These are phyloP conservation scores for Penicillium brevicompactum DNA, from an alignment of 2,329 filamentous ascomycete genomes.

Conservation along the genomic window DNA sequence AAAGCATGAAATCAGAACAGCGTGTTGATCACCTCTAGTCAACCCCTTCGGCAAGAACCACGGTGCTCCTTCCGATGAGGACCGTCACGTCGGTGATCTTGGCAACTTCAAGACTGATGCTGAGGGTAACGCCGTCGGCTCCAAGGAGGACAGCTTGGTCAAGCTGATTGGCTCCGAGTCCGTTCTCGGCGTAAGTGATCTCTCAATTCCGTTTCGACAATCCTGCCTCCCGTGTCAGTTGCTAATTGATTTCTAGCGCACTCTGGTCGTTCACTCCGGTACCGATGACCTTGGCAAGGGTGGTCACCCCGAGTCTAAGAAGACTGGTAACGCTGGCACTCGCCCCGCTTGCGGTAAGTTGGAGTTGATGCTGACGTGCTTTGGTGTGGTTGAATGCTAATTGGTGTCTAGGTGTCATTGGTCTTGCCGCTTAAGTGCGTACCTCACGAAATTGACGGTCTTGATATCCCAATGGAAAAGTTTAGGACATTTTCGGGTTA, in stretches of 20 bases:
- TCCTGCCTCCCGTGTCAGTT: not conserved
- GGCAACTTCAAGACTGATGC: slow-evolving; percentile 96
- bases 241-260: slow-evolving; percentile 63
- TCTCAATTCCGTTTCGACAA: not conserved
- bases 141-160: slow-evolving; percentile 75
- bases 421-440: slow-evolving; percentile 70
- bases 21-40: slow-evolving; percentile 58
- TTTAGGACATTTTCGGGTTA: slow-evolving; percentile 22
- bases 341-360: slow-evolving; percentile 89
- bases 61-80: slow-evolving; percentile 78
- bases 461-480: slow-evolving; percentile 21
- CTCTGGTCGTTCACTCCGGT: slow-evolving; percentile 89
- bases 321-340: slow-evolving; percentile 92
- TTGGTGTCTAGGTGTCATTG: slow-evolving; percentile 70
- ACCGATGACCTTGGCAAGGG: slow-evolving; percentile 97
- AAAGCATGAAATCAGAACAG: not conserved
- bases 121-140: slow-evolving; percentile 86
- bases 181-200: slow-evolving; percentile 76
- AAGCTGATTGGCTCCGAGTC: slow-evolving; percentile 97
- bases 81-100: slow-evolving; percentile 94
- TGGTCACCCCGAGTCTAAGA: slow-evolving; percentile 90
- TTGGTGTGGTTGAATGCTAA: slow-evolving; percentile 13
- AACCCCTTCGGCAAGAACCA: slow-evolving; percentile 94
- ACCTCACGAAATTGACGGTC: slow-evolving; percentile 16
- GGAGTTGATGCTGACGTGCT: slow-evolving; percentile 32